A percentile compares a stretch with the other conserved stretches of the same genome.
Conservation (phyloP, 1,284 basidiomycete genomes). For the Puccinia coronata region DNA sequence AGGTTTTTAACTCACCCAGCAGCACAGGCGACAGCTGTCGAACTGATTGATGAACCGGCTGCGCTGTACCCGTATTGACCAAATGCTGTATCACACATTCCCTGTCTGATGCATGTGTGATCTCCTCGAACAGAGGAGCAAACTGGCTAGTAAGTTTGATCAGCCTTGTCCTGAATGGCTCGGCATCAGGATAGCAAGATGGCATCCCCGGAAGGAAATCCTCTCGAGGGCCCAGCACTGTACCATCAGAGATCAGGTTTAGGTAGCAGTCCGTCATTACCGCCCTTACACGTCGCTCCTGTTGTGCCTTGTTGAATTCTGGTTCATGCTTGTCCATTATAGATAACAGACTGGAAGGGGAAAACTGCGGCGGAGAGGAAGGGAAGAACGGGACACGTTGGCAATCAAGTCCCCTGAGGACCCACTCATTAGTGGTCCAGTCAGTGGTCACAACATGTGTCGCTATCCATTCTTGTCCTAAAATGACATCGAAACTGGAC, state of each 20-base stretch:
- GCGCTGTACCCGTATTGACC: neutral
- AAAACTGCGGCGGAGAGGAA: neutral
- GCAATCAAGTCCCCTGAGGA: neutral
- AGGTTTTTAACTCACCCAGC: neutral
- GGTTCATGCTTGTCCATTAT: neutral
- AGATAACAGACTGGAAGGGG: neutral
- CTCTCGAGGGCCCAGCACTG: neutral
- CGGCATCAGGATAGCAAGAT: neutral
- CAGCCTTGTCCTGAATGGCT: neutral
- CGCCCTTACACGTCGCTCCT: neutral
- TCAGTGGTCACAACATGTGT: neutral
- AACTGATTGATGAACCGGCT: neutral
- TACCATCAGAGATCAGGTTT: neutral
- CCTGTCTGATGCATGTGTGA: neutral
- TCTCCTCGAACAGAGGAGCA: neutral
- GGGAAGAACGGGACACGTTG: neutral
- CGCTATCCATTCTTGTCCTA: constrained; percentile 9
- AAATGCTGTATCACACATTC: constrained; percentile 7
- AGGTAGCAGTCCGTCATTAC: neutral
- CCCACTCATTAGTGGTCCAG: constrained; percentile 18
- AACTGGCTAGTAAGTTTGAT: neutral
- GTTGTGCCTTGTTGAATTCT: neutral
- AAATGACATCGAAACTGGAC: neutral
- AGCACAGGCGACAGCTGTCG: neutral
- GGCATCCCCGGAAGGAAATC: neutral